A percentile compares a stretch with the other conserved stretches of the same genome.
These are phyloP conservation scores for Fusarium fracticaudum DNA, from an alignment of 2,329 filamentous ascomycete genomes.

Conservation along the genomic window DNA sequence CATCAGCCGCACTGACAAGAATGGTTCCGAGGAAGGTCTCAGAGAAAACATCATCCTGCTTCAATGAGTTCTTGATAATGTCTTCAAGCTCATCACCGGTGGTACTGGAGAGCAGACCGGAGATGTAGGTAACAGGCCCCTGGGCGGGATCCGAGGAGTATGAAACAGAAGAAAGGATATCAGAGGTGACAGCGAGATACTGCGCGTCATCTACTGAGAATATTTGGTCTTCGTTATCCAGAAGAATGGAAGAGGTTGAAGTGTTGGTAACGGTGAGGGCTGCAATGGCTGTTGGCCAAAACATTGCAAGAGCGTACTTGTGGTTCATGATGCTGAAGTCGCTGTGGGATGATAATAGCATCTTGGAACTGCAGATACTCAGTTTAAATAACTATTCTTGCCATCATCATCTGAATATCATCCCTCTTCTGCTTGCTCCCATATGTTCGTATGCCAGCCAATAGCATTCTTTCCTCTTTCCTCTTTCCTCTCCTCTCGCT, in stretches of 20 bases:
- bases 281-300: neutral
- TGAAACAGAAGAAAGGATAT: neutral
- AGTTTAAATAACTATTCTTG: neutral
- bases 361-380: fast-evolving
- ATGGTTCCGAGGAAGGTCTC: neutral
- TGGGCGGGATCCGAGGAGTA: neutral
- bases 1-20: neutral
- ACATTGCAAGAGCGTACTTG: neutral
- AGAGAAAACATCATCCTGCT: neutral
- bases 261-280: neutral
- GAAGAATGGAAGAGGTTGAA: neutral
- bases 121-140: neutral
- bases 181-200: neutral
- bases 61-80: neutral
- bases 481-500: neutral
- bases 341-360: fast-evolving
- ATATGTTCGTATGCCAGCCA: neutral
- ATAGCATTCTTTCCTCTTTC: neutral
- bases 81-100: neutral
- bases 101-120: neutral
- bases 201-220: neutral
- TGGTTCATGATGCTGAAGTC: neutral
- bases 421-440: fast-evolving
- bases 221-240: neutral
- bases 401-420: fast-evolving